Percentiles rank a stretch among this genome's conserved stretches.
Evolutionary conservation across 495 filamentous ascomycete species (phyloP).

Genomic region (Tuber indicum): DNA sequence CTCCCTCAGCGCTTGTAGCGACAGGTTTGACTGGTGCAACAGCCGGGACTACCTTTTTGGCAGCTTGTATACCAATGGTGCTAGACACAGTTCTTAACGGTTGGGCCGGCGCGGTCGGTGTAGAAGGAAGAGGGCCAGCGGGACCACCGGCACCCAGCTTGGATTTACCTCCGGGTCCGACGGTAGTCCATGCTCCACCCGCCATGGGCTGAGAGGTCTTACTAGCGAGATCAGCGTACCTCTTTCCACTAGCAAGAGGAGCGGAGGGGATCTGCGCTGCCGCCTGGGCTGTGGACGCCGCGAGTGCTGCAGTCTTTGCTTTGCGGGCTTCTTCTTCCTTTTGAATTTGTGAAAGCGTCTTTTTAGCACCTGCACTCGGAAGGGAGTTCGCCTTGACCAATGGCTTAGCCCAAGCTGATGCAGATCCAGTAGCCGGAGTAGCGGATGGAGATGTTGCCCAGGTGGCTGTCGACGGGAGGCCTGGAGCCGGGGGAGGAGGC

Average conservation of each 20-base stretch:
- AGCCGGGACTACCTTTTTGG: conserved; percentile 39
- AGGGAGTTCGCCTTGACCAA: conserved; percentile 46
- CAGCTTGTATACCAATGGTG: conserved; percentile 44
- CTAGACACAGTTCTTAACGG: conserved; percentile 51
- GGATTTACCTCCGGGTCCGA: conserved; percentile 87
- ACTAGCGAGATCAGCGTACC: conserved; percentile 91
- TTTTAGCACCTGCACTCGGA: conserved; percentile 56
- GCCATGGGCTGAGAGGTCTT: conserved; percentile 53
- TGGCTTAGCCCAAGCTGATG: conserved; percentile 58
- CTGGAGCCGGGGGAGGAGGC: conserved; percentile 59
- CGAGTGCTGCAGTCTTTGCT: conserved; percentile 52
- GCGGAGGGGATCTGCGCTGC: conserved; percentile 49
- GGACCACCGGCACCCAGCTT: conserved; percentile 54
- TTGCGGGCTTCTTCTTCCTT: conserved; percentile 92
- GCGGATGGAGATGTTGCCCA: conserved; percentile 72
- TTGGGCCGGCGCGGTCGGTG: conserved; percentile 50
- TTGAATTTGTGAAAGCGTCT: conserved; percentile 92
- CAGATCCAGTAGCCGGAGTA: conserved; percentile 49
- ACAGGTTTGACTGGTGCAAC: conserved; percentile 47
- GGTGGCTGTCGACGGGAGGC: conserved; percentile 79
- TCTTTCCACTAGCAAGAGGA: conserved; percentile 60
- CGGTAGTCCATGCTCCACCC: conserved; percentile 81
- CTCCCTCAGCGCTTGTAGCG: conserved; percentile 61
- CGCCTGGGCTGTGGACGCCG: conserved; percentile 54
- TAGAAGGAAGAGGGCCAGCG: conserved; percentile 49